Base-by-base conservation (phyloP, 306 rosid species). In the Abrus pulchellus region DNA sequence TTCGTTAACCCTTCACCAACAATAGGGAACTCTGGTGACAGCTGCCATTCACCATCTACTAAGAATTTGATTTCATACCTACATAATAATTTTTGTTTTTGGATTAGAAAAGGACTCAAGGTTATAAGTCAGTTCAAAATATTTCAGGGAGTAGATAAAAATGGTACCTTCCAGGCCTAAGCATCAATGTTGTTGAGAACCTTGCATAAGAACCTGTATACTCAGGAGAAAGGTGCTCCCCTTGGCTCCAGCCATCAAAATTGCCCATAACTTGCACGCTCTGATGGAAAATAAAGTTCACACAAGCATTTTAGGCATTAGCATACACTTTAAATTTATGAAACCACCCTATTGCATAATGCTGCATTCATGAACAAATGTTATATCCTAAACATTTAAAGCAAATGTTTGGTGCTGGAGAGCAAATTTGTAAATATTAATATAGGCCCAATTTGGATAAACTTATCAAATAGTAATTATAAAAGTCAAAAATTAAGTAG, bases 201-300 rank as follows among this genome's bases (percentile, higher is more conserved):
- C 83, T 88, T 20, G 97, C 87, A 79, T 64, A 91, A 69, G 92
- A 90, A 82, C 92, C 94, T 29, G 87, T 83, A 72, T 95, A 93
- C 75, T 95, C 97, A 3, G 97, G 88, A 14, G 99, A 95, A 70
- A 95, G 86, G 60, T 89, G 85, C 86, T 95, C 98, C 60, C 99
- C 99, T 79, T 90, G 93, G 83, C 97, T 95, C 99, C 98, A 93
- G 28, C 99, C 98, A 75, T 95, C 99, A 73, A 95, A 95, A 45
- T 86, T 88, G 30, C 99, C 99, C 99, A 91, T 91, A 47, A 95
- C 92, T 90, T 95, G 97, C 82, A 95, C 97, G 48, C 93, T 84
- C 99, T 95, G 72, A 61, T 14, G 65, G 64, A 52, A 75, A 77
- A 66, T 43, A 68, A 6, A 74, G 45, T 65, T 47, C 54, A 77